A percentile compares a stretch with the other conserved stretches of the same genome.
phyloP scores from a whole-genome alignment of 2,329 filamentous ascomycete species.

The Neofusicoccum cordaticola region DNA sequence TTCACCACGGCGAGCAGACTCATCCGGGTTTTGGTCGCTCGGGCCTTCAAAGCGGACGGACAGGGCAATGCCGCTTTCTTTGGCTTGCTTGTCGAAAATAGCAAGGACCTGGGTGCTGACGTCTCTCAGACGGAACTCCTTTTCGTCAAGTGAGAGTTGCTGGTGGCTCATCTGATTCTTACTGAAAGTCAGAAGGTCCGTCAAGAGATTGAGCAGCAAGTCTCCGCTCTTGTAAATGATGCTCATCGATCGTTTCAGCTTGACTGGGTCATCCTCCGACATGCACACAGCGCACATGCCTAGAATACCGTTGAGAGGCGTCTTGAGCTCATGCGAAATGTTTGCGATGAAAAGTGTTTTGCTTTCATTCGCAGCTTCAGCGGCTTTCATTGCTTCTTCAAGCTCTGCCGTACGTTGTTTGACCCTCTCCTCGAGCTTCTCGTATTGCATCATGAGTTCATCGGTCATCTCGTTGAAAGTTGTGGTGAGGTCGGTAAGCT shows the following conservation, averaged over 20 bases:
- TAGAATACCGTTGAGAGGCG: conserved; percentile 86
- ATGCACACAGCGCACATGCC: conserved; percentile 93
- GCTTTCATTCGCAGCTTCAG: conserved; percentile 92
- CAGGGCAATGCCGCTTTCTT: conserved; percentile 73
- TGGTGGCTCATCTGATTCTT: conserved; percentile 87
- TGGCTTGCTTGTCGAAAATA: conserved; percentile 87
- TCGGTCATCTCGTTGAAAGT: conserved; percentile 96
- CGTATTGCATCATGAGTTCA: conserved; percentile 83
- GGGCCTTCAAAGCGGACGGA: conserved; percentile 67
- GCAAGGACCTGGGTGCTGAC: conserved; percentile 77
- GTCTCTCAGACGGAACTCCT: conserved; percentile 80
- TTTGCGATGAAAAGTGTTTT: conserved; percentile 98
- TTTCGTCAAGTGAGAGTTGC: conserved; percentile 75
- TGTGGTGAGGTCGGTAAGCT: conserved; percentile 74
- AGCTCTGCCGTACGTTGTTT: conserved; percentile 78
- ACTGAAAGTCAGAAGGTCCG: conserved; percentile 87
- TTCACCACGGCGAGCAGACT: conserved; percentile 33
- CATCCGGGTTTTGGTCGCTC: conserved; percentile 37
- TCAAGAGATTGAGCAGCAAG: conserved; percentile 77
- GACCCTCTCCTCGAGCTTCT: conserved; percentile 79
- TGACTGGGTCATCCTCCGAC: conserved; percentile 77
- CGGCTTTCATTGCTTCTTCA: conserved; percentile 85
- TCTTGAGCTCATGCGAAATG: conserved; percentile 84
- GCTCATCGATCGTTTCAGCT: conserved; percentile 78
- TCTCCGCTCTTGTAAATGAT: conserved; percentile 89